Base-by-base conservation (phyloP, 345 rosid species). In the Sonneratia alba region DNA sequence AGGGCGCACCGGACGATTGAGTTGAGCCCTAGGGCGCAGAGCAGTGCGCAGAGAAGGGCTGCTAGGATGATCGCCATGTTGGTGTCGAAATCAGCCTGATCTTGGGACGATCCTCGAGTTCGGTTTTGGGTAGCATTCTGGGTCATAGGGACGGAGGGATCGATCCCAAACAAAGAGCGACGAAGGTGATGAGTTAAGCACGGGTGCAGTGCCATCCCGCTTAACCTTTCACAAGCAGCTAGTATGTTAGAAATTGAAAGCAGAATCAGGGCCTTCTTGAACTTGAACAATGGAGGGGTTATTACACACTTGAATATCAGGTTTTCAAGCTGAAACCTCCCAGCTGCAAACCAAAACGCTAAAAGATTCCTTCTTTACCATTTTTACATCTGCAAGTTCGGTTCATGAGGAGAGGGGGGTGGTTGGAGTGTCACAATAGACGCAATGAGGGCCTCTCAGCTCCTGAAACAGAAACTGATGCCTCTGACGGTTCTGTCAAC, bases 11-110 rank as follows among this genome's bases (percentile, higher is more conserved):
- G 85, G 45, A 87, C 84, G 0, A 87, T 80, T 2, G 94, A 89
- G 37, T 89, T 89, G 7, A 89, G 76, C 10, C 91, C 89, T 0
- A 89, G 78, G 36, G 89, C 91, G 19, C 89, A 83, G 49, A 87
- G 74, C 55, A 89, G 69, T 0, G 91, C 91, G 43, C 89, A 87
- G 22, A 89, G 87, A 70, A 89, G 75, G 69, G 94, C 91, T 10
- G 88, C 91, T 13, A 89, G 85, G 71, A 87, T 89, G 71, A 89
- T 85, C 71, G 87, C 94, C 94, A 89, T 87, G 91, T 87, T 89
- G 42, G 89, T 85, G 75, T 89, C 91, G 38, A 89, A 85, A 66
- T 83, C 86, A 22, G 85, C 85, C 75, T 85, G 85, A 2, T 65
- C 82, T 27, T 67, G 53, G 68, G 73, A 78, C 42, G 77, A 24